These are phyloP conservation scores for Daldinia childiae DNA, from an alignment of 495 filamentous ascomycete genomes.

Conservation along the genomic window DNA sequence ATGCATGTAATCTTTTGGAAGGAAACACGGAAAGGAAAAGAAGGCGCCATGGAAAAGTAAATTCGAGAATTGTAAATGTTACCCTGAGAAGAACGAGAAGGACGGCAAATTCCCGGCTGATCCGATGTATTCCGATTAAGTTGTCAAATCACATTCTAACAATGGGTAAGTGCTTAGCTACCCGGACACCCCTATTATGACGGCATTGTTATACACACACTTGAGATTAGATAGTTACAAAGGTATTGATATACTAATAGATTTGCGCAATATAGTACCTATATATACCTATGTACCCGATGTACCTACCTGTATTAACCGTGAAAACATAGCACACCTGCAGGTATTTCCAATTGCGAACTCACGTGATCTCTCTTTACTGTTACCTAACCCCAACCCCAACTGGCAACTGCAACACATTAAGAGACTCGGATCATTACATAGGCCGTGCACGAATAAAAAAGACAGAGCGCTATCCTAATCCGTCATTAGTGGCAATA, in stretches of 20 bases:
- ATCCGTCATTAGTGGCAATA: not conserved
- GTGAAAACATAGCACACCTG: no score
- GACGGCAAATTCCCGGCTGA: slow-evolving; percentile 25
- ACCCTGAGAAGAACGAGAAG: slow-evolving; percentile 5
- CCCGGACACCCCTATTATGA: not conserved
- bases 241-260: no score
- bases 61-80: slow-evolving; percentile 6
- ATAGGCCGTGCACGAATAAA: slow-evolving; percentile 17
- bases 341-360: not conserved
- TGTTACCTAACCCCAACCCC: not conserved
- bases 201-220: not conserved
- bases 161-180: not conserved
- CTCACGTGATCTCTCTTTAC: not conserved
- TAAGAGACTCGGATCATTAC: not conserved
- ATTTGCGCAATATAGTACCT: no score
- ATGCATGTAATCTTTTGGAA: slow-evolving; percentile 16
- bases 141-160: not conserved
- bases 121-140: not conserved
- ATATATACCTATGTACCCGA: no score
- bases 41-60: not conserved
- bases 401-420: not conserved
- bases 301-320: no score
- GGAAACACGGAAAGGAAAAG: not conserved
- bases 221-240: no score
- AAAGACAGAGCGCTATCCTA: not conserved